Base-by-base conservation (phyloP, 2,329 filamentous ascomycete genomes). In the Trichoderma atroviride region DNA sequence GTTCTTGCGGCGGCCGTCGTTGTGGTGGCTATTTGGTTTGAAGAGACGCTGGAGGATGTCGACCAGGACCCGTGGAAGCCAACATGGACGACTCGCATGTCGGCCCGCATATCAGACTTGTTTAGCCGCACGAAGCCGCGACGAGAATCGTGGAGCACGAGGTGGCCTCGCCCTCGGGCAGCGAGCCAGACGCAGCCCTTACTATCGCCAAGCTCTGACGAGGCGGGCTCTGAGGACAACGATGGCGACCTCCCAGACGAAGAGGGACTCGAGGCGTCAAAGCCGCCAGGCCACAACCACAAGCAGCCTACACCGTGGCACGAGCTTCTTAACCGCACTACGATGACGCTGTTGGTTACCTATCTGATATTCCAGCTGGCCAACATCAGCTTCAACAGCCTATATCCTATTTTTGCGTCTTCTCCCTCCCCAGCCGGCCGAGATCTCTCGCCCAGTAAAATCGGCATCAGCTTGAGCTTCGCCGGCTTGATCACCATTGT, bases 281-380 rank as follows among this genome's bases (percentile, higher is more conserved):
- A 67, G 37, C 63, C 63, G 9, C 29, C 40, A 29, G 11, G 9
- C 10, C 69, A 68, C 19, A 68, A 73, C 40, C 66, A 71, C 0
- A 60, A 69, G 13, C 53, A 59, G n/a, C 29, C 13, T 27, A 69
- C 59, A 9, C 69, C 79, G 1, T 84, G 84, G 80, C 82, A 78
- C n/a, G 82, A 86, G 55, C 76, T 97, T 1, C 85, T 95, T 62
- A 97, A 92, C 75, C 86, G 89, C 69, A 94, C 96, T 70, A 97
- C 94, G 0, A 78, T 97, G 14, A 83, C 96, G 3, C 86, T 99
- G 0, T 86, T 99, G 6, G 78, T 88, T 64, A 96, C 94, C 0
- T 98, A 97, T 76, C 87, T 97, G 55, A 91, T 98, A 61, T 99
- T 98, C 77, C 94, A 97, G 76, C 85, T 99, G 5, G 90, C 92